Evolutionary conservation across 139 green algal genomes (phyloP).

Genomic region (Parachlorella kessleri): DNA sequence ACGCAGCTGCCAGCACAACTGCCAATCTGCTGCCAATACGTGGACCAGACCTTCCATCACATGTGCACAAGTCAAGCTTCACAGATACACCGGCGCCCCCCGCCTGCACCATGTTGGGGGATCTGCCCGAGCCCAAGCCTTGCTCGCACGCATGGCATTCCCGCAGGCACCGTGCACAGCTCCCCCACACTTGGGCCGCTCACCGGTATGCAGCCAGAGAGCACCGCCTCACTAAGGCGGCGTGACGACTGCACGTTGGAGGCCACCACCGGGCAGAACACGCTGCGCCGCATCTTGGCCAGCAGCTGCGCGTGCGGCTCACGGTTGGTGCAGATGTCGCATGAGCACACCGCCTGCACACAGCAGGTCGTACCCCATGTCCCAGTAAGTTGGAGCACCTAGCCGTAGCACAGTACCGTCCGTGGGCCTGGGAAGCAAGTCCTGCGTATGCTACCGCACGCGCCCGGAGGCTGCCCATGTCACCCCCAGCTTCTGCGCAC

Average conservation of each 20-base stretch:
- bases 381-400: background rate
- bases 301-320: conserved; percentile 27
- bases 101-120: too few relatives aligned
- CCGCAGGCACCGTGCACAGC: too few relatives aligned
- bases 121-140: too few relatives aligned
- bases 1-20: background rate
- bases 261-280: conserved; percentile 41
- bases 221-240: conserved; percentile 37
- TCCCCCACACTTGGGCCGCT: too few relatives aligned
- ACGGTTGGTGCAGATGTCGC: conserved; percentile 43
- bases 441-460: background rate
- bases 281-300: conserved; percentile 19
- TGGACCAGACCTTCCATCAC: background rate
- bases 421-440: background rate
- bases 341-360: conserved; percentile 34
- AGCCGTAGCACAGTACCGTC: background rate
- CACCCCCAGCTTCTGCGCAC: background rate
- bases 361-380: too few relatives aligned
- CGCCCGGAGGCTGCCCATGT: background rate
- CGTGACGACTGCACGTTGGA: conserved; percentile 37
- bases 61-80: background rate
- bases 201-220: conserved; percentile 35
- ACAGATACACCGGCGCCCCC: background rate
- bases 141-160: too few relatives aligned
- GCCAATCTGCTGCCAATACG: background rate